These are phyloP conservation scores for Heterobasidion annosum DNA, from an alignment of 1,284 basidiomycete genomes.

Conservation along the genomic window DNA sequence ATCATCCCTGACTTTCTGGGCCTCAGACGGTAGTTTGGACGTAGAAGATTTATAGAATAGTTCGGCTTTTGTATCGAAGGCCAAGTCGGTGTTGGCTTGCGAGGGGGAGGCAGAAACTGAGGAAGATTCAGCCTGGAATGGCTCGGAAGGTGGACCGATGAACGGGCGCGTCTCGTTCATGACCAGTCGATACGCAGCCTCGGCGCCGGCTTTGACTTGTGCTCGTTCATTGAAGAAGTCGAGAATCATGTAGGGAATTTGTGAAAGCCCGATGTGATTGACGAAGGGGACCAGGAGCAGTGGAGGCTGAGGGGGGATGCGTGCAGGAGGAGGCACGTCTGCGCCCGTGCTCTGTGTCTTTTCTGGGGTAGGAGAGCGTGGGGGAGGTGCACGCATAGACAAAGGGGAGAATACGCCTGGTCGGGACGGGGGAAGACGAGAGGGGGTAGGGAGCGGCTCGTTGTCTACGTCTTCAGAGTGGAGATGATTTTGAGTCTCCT, in stretches of 20 bases:
- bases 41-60: slow-evolving; percentile 61
- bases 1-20: slow-evolving; percentile 59
- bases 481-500: slow-evolving; percentile 12
- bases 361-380: slow-evolving; percentile 2
- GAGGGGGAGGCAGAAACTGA: slow-evolving; percentile 11
- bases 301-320: slow-evolving; percentile 74
- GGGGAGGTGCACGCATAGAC: slow-evolving; percentile 1
- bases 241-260: slow-evolving; percentile 86
- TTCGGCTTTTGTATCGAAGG: slow-evolving; percentile 69
- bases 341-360: slow-evolving; percentile 13
- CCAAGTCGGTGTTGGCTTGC: slow-evolving; percentile 45
- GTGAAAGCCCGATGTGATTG: slow-evolving; percentile 79
- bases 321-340: slow-evolving; percentile 36
- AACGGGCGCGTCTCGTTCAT: slow-evolving; percentile 61
- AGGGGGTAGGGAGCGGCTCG: slow-evolving; percentile 30
- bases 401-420: slow-evolving; percentile 33
- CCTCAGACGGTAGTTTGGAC: slow-evolving; percentile 47
- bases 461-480: slow-evolving; percentile 14
- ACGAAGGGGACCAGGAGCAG: slow-evolving; percentile 84
- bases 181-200: slow-evolving; percentile 76
- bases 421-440: slow-evolving; percentile 29
- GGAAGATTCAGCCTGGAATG: slow-evolving; percentile 15
- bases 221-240: slow-evolving; percentile 90
- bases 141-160: slow-evolving; percentile 24
- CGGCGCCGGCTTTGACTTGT: slow-evolving; percentile 70